Evolutionary conservation across 1,284 basidiomycete species (phyloP).

Genomic region (Irpex sp.): DNA sequence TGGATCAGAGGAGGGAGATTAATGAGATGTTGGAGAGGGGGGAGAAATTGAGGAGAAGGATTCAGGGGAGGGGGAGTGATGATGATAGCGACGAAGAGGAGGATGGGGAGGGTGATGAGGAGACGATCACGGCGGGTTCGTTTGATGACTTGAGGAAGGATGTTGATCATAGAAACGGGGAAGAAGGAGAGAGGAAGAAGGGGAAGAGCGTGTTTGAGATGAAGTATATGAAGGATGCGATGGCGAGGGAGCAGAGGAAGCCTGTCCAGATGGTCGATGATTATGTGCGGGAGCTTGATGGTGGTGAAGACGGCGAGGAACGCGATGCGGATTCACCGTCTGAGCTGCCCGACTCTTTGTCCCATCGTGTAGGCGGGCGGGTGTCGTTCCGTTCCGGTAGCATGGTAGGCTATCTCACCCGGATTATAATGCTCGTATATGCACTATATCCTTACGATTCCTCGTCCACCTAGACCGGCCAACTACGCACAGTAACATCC

Average conservation of each 20-base stretch:
- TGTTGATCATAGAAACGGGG: constrained; percentile 29
- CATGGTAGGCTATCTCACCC: too few species aligned
- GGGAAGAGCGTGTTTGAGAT: constrained; percentile 79
- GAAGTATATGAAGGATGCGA: constrained; percentile 95
- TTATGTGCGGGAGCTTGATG: constrained; percentile 65
- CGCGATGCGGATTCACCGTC: constrained; percentile 31
- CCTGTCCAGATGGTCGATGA: constrained; percentile 66
- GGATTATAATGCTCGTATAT: too few species aligned
- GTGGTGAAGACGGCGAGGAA: constrained; percentile 26
- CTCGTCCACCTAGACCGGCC: constrained; percentile 4
- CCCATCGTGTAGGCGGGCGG: constrained; percentile 57
- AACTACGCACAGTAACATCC: constrained; percentile 35
- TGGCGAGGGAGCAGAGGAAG: constrained; percentile 59
- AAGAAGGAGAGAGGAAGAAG: constrained; percentile 34
- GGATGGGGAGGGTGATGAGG: constrained; percentile 44
- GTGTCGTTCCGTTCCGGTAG: constrained; percentile 51
- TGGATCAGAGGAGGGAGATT: constrained; percentile 68
- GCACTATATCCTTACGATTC: background rate
- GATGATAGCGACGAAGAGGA: constrained; percentile 44
- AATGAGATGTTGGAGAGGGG: constrained; percentile 77
- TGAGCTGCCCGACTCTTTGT: constrained; percentile 30
- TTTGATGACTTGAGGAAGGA: constrained; percentile 71
- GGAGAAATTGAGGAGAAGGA: constrained; percentile 69
- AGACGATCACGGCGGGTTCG: constrained; percentile 59
- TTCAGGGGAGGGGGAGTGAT: constrained; percentile 53